Percentiles rank a stretch among this genome's conserved stretches.
Conservation (phyloP, 169 alveolate genomes). For the Plasmodium fragile region DNA sequence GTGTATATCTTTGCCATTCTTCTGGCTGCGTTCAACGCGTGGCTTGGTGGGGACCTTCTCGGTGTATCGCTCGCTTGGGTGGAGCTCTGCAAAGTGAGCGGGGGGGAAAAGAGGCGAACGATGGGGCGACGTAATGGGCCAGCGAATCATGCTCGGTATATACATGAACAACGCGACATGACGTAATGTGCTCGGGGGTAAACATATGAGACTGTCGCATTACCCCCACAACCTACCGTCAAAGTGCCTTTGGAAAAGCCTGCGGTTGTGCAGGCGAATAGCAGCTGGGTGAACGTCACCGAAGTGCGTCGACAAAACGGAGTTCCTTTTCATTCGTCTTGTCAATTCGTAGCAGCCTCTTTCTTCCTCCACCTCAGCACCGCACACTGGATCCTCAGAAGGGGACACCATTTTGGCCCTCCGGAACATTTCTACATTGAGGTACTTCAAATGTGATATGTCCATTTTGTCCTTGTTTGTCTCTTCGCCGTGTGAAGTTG, state of each 20-base stretch:
- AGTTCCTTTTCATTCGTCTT: neutral
- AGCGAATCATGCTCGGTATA: neutral
- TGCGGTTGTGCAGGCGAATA: conserved; percentile 62
- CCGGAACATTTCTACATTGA: conserved; percentile 30
- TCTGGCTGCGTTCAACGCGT: too few relatives aligned
- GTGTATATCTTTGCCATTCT: neutral
- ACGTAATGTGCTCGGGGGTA: neutral
- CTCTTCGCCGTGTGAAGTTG: neutral
- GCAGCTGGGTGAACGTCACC: conserved; percentile 42
- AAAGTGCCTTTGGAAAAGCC: conserved; percentile 24
- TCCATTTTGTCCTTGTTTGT: neutral
- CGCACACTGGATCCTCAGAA: neutral
- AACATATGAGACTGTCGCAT: too few relatives aligned
- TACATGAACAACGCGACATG: neutral
- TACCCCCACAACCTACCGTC: neutral
- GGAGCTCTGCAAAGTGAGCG: neutral
- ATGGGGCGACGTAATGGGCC: neutral
- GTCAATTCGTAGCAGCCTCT: neutral
- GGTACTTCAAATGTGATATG: neutral
- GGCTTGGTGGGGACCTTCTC: conserved; percentile 3
- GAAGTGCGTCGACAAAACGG: neutral
- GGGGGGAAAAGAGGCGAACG: neutral
- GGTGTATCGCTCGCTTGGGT: conserved; percentile 48
- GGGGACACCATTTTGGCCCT: neutral
- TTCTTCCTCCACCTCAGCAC: neutral